These are phyloP conservation scores for Tetrahymena thermophila DNA, from an alignment of 73 alveolate genomes.

Conservation along the genomic window DNA sequence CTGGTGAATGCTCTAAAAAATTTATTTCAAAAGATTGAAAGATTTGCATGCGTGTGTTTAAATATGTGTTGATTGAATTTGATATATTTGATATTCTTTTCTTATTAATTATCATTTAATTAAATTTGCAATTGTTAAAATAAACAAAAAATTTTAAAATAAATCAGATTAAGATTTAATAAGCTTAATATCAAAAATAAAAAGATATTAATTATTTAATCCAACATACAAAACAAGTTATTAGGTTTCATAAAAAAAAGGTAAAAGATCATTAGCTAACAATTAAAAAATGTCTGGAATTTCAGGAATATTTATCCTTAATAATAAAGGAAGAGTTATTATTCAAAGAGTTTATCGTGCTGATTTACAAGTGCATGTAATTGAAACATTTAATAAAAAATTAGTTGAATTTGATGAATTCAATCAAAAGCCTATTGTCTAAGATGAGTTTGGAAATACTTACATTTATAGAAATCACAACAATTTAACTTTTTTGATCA, in stretches of 20 bases:
- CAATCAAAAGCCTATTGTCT: constrained; percentile 71
- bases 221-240: not conserved
- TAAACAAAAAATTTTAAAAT: not conserved
- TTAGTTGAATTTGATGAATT: constrained; percentile 76
- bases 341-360: constrained; percentile 67
- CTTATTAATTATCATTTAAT: not conserved
- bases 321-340: constrained; percentile 65
- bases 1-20: not conserved
- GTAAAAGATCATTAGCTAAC: not conserved
- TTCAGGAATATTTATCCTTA: constrained; percentile 70
- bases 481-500: constrained; percentile 70
- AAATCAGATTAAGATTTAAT: not conserved
- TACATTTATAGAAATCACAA: constrained; percentile 86
- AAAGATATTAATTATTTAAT: not conserved
- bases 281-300: constrained; percentile 24
- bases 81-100: not conserved
- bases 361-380: constrained; percentile 46
- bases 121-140: not conserved
- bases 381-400: constrained; percentile 55
- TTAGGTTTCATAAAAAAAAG: not conserved
- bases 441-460: constrained; percentile 72
- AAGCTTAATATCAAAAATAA: not conserved
- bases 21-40: not conserved
- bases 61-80: not conserved
- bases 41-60: not conserved